Evolutionary conservation across 208 protist genomes (phyloP).

Genomic region (Porcisia deanei): DNA sequence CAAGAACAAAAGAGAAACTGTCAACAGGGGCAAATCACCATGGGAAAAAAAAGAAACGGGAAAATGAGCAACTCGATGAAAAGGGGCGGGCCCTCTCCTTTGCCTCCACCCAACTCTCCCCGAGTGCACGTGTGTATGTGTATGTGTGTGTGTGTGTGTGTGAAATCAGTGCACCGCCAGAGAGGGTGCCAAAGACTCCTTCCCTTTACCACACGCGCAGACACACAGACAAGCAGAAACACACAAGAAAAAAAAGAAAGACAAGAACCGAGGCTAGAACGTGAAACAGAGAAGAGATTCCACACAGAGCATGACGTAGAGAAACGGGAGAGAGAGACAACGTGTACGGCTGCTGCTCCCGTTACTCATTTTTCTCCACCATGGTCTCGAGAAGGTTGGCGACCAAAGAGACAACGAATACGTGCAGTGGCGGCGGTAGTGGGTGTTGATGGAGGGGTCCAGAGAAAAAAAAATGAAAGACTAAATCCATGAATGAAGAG

Average conservation of each 20-base stretch:
- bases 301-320: neutral
- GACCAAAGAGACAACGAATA: neutral
- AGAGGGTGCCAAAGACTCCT: neutral
- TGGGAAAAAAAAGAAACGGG: neutral
- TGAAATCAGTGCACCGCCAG: neutral
- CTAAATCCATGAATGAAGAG: neutral
- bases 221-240: neutral
- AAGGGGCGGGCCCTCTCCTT: neutral
- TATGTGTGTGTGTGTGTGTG: neutral
- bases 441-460: neutral
- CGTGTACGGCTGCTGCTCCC: too few species aligned
- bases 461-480: neutral
- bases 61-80: neutral
- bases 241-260: neutral
- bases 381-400: neutral
- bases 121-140: neutral
- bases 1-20: neutral
- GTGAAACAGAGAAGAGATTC: neutral
- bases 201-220: neutral
- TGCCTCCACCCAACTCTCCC: neutral
- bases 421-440: neutral
- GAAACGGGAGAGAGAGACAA: neutral
- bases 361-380: neutral
- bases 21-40: neutral
- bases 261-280: neutral